Conservation (phyloP, 2,329 filamentous ascomycete genomes). For the Colletotrichum costaricense region DNA sequence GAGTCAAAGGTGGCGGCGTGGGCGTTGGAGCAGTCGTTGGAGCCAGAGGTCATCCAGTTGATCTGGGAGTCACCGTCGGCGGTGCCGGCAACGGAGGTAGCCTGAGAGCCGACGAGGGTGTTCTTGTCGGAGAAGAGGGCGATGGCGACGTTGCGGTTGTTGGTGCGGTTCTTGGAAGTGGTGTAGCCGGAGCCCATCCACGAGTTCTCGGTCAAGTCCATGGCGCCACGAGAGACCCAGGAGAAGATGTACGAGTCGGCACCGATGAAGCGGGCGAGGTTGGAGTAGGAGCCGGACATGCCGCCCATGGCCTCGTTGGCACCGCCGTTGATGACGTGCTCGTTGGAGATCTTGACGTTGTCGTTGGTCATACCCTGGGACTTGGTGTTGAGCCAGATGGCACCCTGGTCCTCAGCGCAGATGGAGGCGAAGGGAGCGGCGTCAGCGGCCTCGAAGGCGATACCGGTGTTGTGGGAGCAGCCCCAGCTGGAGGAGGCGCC, state of each 20-base stretch:
- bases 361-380: conserved; percentile 63
- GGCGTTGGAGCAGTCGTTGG: conserved; percentile 67
- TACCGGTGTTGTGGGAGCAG: conserved; percentile 74
- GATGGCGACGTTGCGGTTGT: conserved; percentile 70
- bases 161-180: conserved; percentile 61
- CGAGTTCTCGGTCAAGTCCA: conserved; percentile 62
- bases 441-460: conserved; percentile 70
- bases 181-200: conserved; percentile 71
- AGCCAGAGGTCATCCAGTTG: conserved; percentile 66
- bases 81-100: conserved; percentile 63
- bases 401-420: conserved; percentile 72
- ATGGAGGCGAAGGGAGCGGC: conserved; percentile 67
- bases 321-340: conserved; percentile 70
- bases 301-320: conserved; percentile 70
- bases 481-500: conserved; percentile 69
- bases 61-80: conserved; percentile 67
- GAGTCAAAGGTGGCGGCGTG: conserved; percentile 67
- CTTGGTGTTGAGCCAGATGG: conserved; percentile 73
- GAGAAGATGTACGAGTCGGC: conserved; percentile 68
- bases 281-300: conserved; percentile 72
- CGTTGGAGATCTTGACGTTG: conserved; percentile 71
- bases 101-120: conserved; percentile 64
- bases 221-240: conserved; percentile 71
- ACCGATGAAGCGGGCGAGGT: conserved; percentile 63
- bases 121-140: conserved; percentile 68